Evolutionary conservation across 306 rosid genomes (phyloP), one percentile per base, ranked within the genome.

Genomic region (Corylus heterophylla): DNA sequence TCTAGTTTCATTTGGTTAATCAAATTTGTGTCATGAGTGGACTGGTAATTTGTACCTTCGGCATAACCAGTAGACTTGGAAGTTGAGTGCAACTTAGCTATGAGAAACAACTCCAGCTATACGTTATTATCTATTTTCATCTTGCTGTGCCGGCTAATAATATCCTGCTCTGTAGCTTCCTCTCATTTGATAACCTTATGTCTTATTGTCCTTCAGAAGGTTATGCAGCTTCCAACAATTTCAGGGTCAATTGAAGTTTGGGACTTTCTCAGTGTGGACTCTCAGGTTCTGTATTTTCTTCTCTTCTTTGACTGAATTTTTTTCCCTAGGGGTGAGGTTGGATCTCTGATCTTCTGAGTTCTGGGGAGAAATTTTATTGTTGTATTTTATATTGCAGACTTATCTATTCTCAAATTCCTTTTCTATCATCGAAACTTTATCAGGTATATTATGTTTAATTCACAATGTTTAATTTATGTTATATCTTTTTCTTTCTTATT

Each of bases 211-310:
- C 73, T 73, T 83, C 97, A 96, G 99, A 85, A 86, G 82, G 93
- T 96, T 73, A 90, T 93, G 96, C 96, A 87, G 86, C 93, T 96
- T 77, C 99, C 98, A 73, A 89, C 86, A 82, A 84, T 96, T 85
- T 96, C 98, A 62, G 99, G 94, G 84, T 96, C 98, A 82, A 91
- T 96, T 87, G 99, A 96, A 90, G 96, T 93, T 71, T 96, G 99
- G 98, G 99, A 96, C 87, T 96, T 96, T 81, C 89, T 96, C 74
- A 93, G 98, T 86, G 99, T 96, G 18, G 99, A 96, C 82, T 96
- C 99, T 68, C 99, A 96, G 99, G 99, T 96, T 75, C 74, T 59
- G 67, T 76, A 68, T 27, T 49, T 87, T 86, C 44, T 59, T 74
- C 61, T 70, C 58, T 66, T 83, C 13, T 76, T 61, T 48, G 70